Evolutionary conservation across 2,329 filamentous ascomycete genomes (phyloP), one percentile per base, ranked within the genome.

Genomic region (Pseudogymnoascus sp.): DNA sequence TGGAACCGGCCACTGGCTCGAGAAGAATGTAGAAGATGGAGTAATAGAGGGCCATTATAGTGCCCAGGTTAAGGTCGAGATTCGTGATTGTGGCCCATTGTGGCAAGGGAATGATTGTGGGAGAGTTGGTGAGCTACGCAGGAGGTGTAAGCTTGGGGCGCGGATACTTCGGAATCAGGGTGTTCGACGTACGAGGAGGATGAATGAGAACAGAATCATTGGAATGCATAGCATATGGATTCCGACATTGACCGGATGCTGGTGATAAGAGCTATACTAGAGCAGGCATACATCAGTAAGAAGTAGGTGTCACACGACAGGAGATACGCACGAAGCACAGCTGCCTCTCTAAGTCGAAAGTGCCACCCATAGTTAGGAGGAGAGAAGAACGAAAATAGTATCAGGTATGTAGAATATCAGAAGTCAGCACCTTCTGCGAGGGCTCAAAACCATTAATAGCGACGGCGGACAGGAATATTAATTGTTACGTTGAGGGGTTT

Each of bases 1-100:
- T 77, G 9, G 84, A 86, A 58, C 94, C 94, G 9, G 94, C 94
- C 0, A 97, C 91, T 1, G 94, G 94, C 72, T 99, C 94, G 70
- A 99, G 87, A 20, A 99, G 82, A 57, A 97, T 81, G 72, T 97
- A 99, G 61, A 97, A 82, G 1, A 82, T 82, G 37, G 88, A 82
- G 75, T 94, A 97, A 28, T 86, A 70, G 59, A 84, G 80, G 35
- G 85, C 84, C 47, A 77, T 76, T 61, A 89, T 82, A 11, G 83
- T 90, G 65, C 83, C 84, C 43, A 85, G 76, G 66, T 85, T 92
- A 62, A 86, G 82, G 14, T 82, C 79, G 64, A 87, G 82, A 69
- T 89, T 85, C 28, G 87, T 85, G 15, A 84, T 77, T 30, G 84
- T 87, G 33, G 89, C 81, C 77, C 82, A 88, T 64, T 80, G 78